These are phyloP conservation scores for Sporothrix schenckii DNA, from an alignment of 2,329 filamentous ascomycete species.

Conservation along the genomic window DNA sequence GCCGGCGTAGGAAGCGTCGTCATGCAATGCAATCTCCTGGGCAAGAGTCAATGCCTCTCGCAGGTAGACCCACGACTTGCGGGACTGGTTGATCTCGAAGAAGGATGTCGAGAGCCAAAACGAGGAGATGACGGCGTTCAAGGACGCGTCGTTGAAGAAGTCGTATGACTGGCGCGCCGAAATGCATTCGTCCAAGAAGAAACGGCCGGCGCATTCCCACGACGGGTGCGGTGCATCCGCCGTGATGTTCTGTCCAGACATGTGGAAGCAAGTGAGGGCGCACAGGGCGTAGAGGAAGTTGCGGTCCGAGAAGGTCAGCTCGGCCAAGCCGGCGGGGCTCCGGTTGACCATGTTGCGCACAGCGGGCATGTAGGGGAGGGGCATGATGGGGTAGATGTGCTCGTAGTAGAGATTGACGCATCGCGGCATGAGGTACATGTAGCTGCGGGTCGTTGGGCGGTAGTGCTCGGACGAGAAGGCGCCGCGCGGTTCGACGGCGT, in stretches of 20 bases:
- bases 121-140: constrained; percentile 62
- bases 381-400: constrained; percentile 66
- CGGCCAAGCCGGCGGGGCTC: constrained; percentile 43
- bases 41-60: constrained; percentile 64
- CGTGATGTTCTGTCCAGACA: constrained; percentile 49
- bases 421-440: constrained; percentile 53
- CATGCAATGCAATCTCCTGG: constrained; percentile 60
- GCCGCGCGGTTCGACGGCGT: constrained; percentile 45
- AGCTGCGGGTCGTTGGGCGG: constrained; percentile 48
- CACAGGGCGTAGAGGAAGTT: constrained; percentile 60
- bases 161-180: constrained; percentile 59
- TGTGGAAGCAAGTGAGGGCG: constrained; percentile 57
- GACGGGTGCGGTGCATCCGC: constrained; percentile 46
- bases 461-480: constrained; percentile 49
- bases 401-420: constrained; percentile 65
- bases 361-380: constrained; percentile 61
- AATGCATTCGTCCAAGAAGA: constrained; percentile 62
- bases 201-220: constrained; percentile 56
- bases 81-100: constrained; percentile 63
- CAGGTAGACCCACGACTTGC: constrained; percentile 65
- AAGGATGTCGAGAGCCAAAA: constrained; percentile 65
- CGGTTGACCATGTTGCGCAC: constrained; percentile 55
- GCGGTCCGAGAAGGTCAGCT: constrained; percentile 47
- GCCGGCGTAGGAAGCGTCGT: constrained; percentile 58
- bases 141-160: constrained; percentile 58